Evolutionary conservation across 805 yeast species (phyloP), one percentile per base, ranked within the genome.

Genomic region (Candida methanosorbosa): DNA sequence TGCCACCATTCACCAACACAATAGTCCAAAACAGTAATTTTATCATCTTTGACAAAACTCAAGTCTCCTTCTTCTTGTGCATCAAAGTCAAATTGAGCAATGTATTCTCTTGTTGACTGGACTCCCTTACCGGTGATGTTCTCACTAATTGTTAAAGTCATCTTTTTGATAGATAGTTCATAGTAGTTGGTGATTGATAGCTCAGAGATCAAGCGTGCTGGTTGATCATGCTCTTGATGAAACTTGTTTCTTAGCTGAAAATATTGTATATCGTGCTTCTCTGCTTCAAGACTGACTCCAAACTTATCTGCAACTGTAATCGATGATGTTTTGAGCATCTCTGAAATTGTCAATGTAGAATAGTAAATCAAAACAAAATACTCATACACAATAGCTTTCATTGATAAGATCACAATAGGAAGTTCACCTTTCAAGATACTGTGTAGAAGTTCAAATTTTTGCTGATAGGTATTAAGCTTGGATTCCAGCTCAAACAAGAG

Each of bases 1-100:
- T 57, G 55, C 77, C 77, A 72, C 78, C 78, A 71, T 20, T 65
- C 64, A 2, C 57, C 54, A 20, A 55, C 60, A 11, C 48, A 48
- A 29, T 51, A 58, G 18, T 58, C 62, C 8, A 66, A 18, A 2
- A 74, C 46, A 31, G 39, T 51, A 18, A 75, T 65, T 17, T 44
- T 41, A 39, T 71, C 77, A 4, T 72, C 75, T 22, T 45, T 52
- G 13, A 43, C 35, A 34, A 75, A 61, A 4, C 59, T 39, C 27
- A 75, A 50, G 41, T 75, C 81, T 3, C 61, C 66, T 0, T 39
- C 37, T 26, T 59, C 51, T 16, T 58, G 48, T 0, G 63, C 67
- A 2, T 45, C 32, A 39, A 60, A 75, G 23, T 49, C 48, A 41
- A 50, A 73, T 9, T 61, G 26, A 0, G 75, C 79, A 30, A 48